Conservation (phyloP, 768 basidiomycete genomes). For the Naganishia antarctica region DNA sequence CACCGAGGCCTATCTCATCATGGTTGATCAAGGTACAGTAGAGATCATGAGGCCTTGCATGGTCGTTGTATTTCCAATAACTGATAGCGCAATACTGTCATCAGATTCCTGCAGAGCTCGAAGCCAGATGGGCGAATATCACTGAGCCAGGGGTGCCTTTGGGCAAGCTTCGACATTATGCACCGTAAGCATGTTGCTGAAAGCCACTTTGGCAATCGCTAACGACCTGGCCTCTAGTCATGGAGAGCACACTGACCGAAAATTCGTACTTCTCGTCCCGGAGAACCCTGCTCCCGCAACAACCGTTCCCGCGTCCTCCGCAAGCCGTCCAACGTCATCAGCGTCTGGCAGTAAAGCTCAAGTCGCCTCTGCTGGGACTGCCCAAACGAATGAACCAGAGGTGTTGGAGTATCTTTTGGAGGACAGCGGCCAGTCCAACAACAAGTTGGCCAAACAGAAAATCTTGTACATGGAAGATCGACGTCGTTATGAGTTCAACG, state of each 20-base stretch:
- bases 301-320: neutral
- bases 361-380: neutral
- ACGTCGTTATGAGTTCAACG: slow-evolving; percentile 12
- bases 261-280: slow-evolving; percentile 12
- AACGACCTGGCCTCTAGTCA: neutral
- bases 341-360: neutral
- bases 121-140: slow-evolving; percentile 11
- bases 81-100: too few species aligned
- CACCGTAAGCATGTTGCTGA: neutral
- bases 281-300: neutral
- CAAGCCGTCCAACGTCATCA: neutral
- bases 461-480: slow-evolving; percentile 17
- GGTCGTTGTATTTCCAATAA: too few species aligned
- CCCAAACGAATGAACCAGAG: neutral
- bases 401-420: slow-evolving; percentile 7
- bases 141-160: slow-evolving; percentile 11
- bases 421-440: neutral
- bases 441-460: slow-evolving; percentile 9
- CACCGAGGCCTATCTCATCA: neutral
- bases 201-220: neutral
- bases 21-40: slow-evolving; percentile 11
- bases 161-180: slow-evolving; percentile 13
- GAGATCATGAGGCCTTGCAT: too few species aligned
- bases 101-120: slow-evolving; percentile 7
- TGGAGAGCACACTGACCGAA: neutral